phyloP scores from a whole-genome alignment of 352 stramenopile species.

The Pythium dissotocum region DNA sequence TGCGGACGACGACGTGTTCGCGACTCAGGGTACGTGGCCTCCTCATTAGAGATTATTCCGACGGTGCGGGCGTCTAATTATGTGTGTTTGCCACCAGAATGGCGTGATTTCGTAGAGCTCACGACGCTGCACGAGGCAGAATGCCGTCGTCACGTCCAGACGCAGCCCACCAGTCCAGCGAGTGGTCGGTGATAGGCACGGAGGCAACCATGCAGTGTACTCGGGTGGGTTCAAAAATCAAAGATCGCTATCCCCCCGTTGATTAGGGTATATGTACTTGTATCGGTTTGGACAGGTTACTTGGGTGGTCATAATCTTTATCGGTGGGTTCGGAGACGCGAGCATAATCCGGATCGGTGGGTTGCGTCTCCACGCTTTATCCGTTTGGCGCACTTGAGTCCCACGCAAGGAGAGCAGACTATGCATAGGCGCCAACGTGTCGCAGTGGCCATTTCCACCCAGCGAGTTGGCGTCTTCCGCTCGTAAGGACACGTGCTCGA shows the following conservation, averaged over 20 bases:
- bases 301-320: neutral
- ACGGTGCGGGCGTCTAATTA: neutral
- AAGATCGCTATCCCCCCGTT: too few species aligned
- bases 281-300: neutral
- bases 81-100: conserved; percentile 30
- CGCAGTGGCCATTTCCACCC: too few species aligned
- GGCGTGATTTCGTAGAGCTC: conserved; percentile 56
- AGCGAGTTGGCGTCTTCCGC: too few species aligned
- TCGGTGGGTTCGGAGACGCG: too few species aligned
- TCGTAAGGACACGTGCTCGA: too few species aligned
- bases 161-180: neutral
- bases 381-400: too few species aligned
- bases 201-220: too few species aligned
- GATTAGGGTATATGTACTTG: neutral
- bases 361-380: neutral
- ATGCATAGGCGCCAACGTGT: too few species aligned
- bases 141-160: neutral
- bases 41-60: neutral
- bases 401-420: too few species aligned
- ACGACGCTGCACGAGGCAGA: conserved; percentile 40
- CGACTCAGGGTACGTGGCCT: conserved; percentile 17
- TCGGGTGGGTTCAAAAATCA: too few species aligned
- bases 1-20: conserved; percentile 17
- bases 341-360: neutral
- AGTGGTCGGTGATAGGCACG: neutral